Evolutionary conservation across 129 eudicot species (phyloP).

Genomic region (Pulicaria dysenterica): DNA sequence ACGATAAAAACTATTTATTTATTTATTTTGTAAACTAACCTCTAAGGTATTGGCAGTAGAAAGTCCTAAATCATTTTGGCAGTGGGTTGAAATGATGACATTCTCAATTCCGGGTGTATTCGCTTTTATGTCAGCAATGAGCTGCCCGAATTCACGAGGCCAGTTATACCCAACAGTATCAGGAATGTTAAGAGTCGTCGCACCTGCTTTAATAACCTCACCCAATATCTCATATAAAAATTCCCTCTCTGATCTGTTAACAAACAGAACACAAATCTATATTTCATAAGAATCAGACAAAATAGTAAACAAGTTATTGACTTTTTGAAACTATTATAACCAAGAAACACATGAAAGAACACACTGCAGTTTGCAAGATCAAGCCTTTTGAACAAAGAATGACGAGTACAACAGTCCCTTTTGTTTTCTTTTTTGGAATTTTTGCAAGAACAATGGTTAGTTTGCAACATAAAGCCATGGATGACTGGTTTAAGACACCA

Average conservation of each 20-base stretch:
- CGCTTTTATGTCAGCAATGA: slow-evolving; percentile 84
- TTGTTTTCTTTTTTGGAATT: background rate
- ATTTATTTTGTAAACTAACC: slow-evolving; percentile 37
- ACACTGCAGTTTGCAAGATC: background rate
- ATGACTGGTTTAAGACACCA: background rate
- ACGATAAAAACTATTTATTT: background rate
- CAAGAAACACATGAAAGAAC: background rate
- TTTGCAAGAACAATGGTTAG: background rate
- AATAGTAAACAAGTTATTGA: background rate
- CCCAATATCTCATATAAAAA: slow-evolving; percentile 77
- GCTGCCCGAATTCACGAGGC: slow-evolving; percentile 77
- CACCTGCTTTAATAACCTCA: slow-evolving; percentile 89
- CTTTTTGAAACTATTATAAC: background rate
- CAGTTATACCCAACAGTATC: slow-evolving; percentile 83
- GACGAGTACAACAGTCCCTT: background rate
- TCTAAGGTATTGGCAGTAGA: slow-evolving; percentile 88
- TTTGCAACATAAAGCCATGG: background rate
- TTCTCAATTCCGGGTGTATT: slow-evolving; percentile 89
- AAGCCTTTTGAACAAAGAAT: background rate
- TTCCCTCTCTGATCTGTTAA: slow-evolving; percentile 74
- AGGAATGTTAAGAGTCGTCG: slow-evolving; percentile 84
- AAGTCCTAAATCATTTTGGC: slow-evolving; percentile 96
- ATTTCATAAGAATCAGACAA: background rate
- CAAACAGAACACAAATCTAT: slow-evolving; percentile 1
- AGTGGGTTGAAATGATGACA: slow-evolving; percentile 86